Evolutionary conservation across 495 filamentous ascomycete species (phyloP).

Genomic region (Pyrenopolyporus hunteri): DNA sequence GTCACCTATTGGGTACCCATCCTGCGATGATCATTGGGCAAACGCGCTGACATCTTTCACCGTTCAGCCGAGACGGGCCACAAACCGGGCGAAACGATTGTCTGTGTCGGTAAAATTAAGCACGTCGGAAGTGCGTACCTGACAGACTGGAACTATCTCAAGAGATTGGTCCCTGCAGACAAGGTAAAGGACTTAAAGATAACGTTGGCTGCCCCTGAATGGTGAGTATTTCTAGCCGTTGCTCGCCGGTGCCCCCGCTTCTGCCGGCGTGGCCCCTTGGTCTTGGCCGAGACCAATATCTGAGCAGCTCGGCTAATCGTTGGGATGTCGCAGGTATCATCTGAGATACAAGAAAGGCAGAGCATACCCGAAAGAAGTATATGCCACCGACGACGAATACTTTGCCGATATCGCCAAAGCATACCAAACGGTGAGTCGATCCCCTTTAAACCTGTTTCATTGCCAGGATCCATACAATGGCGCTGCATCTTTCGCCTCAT

Average conservation of each 20-base stretch:
- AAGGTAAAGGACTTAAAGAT: conserved; percentile 65
- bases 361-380: conserved; percentile 66
- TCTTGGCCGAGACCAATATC: background rate
- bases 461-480: too few species aligned
- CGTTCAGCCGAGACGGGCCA: conserved; percentile 60
- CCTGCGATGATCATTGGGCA: background rate
- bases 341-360: conserved; percentile 65
- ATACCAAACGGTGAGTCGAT: conserved; percentile 51
- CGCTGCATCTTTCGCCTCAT: too few species aligned
- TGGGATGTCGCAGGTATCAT: conserved; percentile 52
- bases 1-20: conserved; percentile 34
- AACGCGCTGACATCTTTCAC: conserved; percentile 12
- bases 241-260: background rate
- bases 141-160: conserved; percentile 68
- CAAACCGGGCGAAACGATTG: conserved; percentile 68
- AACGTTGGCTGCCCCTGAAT: conserved; percentile 68
- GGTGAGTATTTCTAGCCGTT: conserved; percentile 40
- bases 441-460: too few species aligned
- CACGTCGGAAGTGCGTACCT: conserved; percentile 68
- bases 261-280: conserved; percentile 47
- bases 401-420: conserved; percentile 70
- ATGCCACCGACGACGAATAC: conserved; percentile 65
- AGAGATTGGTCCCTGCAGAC: conserved; percentile 60
- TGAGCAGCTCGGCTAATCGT: conserved; percentile 45
- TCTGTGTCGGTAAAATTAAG: conserved; percentile 74